A percentile compares a stretch with the other conserved stretches of the same genome.
Conservation (phyloP, 352 stramenopile genomes). For the Blastocystis sp. region DNA sequence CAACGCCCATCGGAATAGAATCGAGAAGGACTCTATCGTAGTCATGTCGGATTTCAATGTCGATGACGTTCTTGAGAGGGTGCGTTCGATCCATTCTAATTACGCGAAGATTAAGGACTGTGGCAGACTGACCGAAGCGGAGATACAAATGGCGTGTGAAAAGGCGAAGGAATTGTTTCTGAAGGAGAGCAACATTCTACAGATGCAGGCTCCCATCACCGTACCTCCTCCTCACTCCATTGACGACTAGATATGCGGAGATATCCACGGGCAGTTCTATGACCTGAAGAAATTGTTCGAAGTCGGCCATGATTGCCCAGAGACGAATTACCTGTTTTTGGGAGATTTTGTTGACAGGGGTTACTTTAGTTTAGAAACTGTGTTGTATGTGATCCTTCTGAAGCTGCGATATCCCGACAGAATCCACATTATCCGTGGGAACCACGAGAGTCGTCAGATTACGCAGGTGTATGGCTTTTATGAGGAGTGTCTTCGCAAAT, state of each 20-base stretch:
- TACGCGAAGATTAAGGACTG: slow-evolving; percentile 43
- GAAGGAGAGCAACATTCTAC: slow-evolving; percentile 97
- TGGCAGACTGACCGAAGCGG: slow-evolving; percentile 83
- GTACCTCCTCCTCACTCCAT: slow-evolving; percentile 75
- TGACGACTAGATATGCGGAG: slow-evolving; percentile 91
- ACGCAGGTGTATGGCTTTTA: slow-evolving; percentile 81
- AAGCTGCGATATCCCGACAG: slow-evolving; percentile 98
- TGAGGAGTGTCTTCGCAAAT: slow-evolving; percentile 73
- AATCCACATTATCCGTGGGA: slow-evolving; percentile 97
- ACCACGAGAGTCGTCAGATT: slow-evolving; percentile 97
- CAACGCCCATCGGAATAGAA: no score
- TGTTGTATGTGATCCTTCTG: slow-evolving; percentile 91
- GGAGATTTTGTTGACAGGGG: slow-evolving; percentile 99
- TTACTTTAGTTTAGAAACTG: slow-evolving; percentile 98
- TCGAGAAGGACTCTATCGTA: neutral
- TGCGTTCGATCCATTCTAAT: neutral
- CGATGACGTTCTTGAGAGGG: slow-evolving; percentile 25
- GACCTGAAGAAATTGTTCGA: slow-evolving; percentile 92
- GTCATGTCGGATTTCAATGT: slow-evolving; percentile 60
- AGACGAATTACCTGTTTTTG: slow-evolving; percentile 99
- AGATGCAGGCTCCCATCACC: slow-evolving; percentile 95
- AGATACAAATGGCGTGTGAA: slow-evolving; percentile 85
- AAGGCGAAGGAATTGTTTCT: slow-evolving; percentile 96
- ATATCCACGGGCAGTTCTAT: slow-evolving; percentile 99
- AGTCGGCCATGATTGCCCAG: slow-evolving; percentile 92